Base-by-base conservation (phyloP, 257 asterid species). In the Ligustrum vulgare region DNA sequence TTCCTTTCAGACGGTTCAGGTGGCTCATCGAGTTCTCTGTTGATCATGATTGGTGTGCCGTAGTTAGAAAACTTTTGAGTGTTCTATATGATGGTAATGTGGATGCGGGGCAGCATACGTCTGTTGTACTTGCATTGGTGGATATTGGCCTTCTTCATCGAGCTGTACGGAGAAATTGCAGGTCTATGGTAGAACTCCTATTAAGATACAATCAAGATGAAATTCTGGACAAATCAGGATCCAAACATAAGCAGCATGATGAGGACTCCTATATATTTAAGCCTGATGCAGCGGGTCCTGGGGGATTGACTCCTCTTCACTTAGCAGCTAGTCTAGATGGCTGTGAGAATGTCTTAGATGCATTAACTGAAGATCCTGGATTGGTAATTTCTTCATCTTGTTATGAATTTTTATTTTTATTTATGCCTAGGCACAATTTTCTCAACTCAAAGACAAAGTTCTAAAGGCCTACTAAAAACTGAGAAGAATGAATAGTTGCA, bases 231-330 rank as follows among this genome's bases (percentile, higher is more conserved):
- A 60, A 76, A 69, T 35, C 66, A 4, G 71, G 79, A 68, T 32
- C 71, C 15, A 2, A 35, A 22, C 64, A 75, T 22, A 75, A 65
- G 54, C 65, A 71, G 72, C 39, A 47, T 70, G 75, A 72, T 3
- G 78, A 51, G 62, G 74, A 56, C 36, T 66, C 23, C n/a, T 87
- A 80, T 77, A 65, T 89, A 75, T 91, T 93, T 85, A 85, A 82
- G 81, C 96, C 98, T 0, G 96, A 93, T 81, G 84, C 83, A 4
- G 60, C 76, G 37, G 94, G 94, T 39, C 89, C 91, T 0, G 91
- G 89, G 72, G 97, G 97, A 22, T 81, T 93, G 85, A 93, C 98
- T 80, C 97, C 97, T 72, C 93, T 91, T 76, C 98, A 93, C 75
- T 60, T 89, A 75, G 96, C 93, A 35, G 92, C 96, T 28, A 82